Evolutionary conservation across 208 protist species (phyloP).

Genomic region (Trypanosoma boissoni): DNA sequence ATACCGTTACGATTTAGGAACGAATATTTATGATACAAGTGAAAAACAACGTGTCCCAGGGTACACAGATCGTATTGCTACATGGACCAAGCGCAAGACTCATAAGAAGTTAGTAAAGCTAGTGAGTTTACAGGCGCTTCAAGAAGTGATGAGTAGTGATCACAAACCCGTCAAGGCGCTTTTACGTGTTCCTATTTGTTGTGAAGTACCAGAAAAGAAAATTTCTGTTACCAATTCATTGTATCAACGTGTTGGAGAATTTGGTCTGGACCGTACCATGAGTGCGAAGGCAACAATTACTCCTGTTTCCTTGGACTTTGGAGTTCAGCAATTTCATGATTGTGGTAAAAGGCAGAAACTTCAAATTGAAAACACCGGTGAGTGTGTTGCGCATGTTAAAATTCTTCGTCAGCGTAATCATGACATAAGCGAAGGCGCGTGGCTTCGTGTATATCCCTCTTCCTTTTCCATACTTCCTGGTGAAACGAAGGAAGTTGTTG

Average conservation of each 20-base stretch:
- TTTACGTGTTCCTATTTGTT: conserved; percentile 53
- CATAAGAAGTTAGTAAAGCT: conserved; percentile 41
- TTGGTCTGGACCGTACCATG: conserved; percentile 45
- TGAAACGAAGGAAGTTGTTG: conserved; percentile 51
- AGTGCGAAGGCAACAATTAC: conserved; percentile 45
- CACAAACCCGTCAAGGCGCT: conserved; percentile 83
- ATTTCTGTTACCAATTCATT: conserved; percentile 49
- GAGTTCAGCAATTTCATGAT: conserved; percentile 49
- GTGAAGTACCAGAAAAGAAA: conserved; percentile 54
- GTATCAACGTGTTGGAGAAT: conserved; percentile 30
- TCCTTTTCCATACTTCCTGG: conserved; percentile 64
- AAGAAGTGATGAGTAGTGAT: conserved; percentile 67
- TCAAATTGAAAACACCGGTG: conserved; percentile 62
- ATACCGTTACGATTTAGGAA: conserved; percentile 91
- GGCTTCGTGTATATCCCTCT: conserved; percentile 67
- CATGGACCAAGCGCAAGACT: conserved; percentile 48
- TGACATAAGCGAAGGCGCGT: conserved; percentile 43
- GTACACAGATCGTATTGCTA: conserved; percentile 87
- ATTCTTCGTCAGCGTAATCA: conserved; percentile 50
- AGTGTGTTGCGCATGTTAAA: conserved; percentile 62
- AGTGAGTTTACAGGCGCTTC: conserved; percentile 39
- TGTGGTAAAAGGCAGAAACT: conserved; percentile 34
- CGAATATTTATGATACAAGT: conserved; percentile 88
- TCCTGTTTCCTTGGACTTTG: conserved; percentile 54
- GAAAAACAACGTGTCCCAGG: conserved; percentile 89